A percentile compares a stretch with the other conserved stretches of the same genome.
Conservation (phyloP, 768 basidiomycete species). For the Boletus huronensis region DNA sequence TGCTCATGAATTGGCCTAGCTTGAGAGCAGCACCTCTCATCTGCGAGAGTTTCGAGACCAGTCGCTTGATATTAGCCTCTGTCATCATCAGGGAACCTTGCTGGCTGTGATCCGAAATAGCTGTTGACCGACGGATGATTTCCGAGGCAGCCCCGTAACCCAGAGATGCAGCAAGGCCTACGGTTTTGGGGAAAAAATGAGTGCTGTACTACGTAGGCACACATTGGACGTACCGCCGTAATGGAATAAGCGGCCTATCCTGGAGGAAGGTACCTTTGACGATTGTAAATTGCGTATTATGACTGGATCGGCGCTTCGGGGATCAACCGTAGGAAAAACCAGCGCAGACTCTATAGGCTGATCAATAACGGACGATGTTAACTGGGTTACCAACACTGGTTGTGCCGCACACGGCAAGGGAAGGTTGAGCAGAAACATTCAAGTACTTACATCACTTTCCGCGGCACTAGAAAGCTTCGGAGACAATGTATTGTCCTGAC, state of each 20-base stretch:
- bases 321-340: neutral
- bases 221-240: constrained; percentile 68
- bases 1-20: constrained; percentile 95
- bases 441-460: constrained; percentile 7
- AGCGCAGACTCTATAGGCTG: constrained; percentile 3
- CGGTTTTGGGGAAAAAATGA: neutral
- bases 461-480: neutral
- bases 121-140: constrained; percentile 65
- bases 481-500: neutral
- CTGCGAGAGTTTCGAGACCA: constrained; percentile 88
- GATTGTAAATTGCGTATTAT: constrained; percentile 54
- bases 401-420: neutral
- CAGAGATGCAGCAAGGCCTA: constrained; percentile 88
- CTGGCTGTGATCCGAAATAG: constrained; percentile 30
- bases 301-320: neutral
- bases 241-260: constrained; percentile 86
- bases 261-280: constrained; percentile 88
- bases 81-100: constrained; percentile 72
- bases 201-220: neutral
- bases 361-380: neutral
- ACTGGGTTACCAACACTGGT: neutral
- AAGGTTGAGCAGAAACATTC: neutral
- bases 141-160: constrained; percentile 89
- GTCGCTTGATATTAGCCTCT: constrained; percentile 83
- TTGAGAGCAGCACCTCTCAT: constrained; percentile 98